A percentile compares a stretch with the other conserved stretches of the same genome.
Conservation (phyloP, 2,329 filamentous ascomycete genomes). For the Akanthomyces muscarius region DNA sequence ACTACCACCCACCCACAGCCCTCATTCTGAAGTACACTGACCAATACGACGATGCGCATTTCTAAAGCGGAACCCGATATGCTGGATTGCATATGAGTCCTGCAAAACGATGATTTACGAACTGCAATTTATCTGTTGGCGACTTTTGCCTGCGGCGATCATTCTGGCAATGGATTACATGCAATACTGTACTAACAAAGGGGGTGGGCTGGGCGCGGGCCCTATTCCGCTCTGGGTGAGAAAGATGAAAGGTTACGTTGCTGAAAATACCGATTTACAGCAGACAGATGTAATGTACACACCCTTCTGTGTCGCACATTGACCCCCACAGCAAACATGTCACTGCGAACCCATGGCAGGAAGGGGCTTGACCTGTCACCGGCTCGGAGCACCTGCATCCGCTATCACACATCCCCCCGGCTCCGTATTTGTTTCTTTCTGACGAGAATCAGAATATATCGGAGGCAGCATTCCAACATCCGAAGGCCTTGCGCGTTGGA, state of each 20-base stretch:
- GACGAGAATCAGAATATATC: neutral
- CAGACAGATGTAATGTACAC: neutral
- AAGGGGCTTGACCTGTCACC: neutral
- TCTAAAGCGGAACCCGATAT: neutral
- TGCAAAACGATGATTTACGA: neutral
- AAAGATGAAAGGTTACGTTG: slow-evolving; percentile 8
- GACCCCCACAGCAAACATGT: neutral
- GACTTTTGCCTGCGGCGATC: neutral
- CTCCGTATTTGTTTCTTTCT: neutral
- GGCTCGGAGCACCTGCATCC: neutral
- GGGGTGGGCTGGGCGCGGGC: neutral
- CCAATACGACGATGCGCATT: neutral
- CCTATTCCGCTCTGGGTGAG: neutral
- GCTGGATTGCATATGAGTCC: neutral
- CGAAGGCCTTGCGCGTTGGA: neutral
- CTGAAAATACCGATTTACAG: neutral
- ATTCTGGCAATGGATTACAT: neutral
- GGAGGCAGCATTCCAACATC: neutral
- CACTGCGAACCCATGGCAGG: neutral
- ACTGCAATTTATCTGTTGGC: neutral
- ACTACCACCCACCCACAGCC: no score
- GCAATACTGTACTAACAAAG: neutral
- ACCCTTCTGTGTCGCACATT: neutral
- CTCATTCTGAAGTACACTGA: no score
- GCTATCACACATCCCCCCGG: neutral